Conservation (phyloP, 306 rosid genomes). For the Lathyrus tuberosus region DNA sequence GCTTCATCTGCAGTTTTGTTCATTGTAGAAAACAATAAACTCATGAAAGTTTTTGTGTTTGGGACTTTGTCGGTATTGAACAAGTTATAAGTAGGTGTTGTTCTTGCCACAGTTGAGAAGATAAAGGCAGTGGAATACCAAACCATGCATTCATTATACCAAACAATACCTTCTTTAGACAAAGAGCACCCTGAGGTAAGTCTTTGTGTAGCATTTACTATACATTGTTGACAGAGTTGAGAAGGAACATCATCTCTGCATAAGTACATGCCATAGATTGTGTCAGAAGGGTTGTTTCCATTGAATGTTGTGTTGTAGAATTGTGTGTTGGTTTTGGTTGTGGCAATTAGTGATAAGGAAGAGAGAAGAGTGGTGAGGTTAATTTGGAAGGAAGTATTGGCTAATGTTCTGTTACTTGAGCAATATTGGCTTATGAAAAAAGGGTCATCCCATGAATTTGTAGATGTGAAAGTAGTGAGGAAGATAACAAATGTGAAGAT, state of each 20-base stretch:
- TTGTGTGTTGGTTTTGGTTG: not conserved
- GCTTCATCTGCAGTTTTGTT: constrained; percentile 20
- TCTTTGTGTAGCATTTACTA: constrained; percentile 3
- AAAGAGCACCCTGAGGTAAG: constrained; percentile 4
- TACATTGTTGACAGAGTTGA: constrained; percentile 20
- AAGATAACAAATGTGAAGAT: not conserved
- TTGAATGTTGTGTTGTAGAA: constrained; percentile 22
- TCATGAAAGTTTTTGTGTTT: not conserved
- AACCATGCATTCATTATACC: constrained; percentile 27
- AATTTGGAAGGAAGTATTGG: not conserved
- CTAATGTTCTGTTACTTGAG: constrained; percentile 2
- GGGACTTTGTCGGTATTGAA: not conserved
- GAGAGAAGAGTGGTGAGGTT: constrained; percentile 1
- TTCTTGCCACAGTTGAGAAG: not conserved
- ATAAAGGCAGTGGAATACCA: constrained; percentile 9
- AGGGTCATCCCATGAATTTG: constrained; percentile 21
- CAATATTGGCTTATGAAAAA: not conserved
- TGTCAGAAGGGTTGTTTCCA: constrained; percentile 4
- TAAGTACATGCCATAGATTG: constrained; percentile 21
- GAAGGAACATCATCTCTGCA: constrained; percentile 23
- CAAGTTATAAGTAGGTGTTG: not conserved
- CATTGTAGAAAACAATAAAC: constrained; percentile 10
- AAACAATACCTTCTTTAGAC: constrained; percentile 26
- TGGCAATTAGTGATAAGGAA: constrained; percentile 12
- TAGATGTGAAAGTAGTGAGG: not conserved